Evolutionary conservation across 768 basidiomycete species (phyloP), one percentile per base, ranked within the genome.

Genomic region (Russula virescens): DNA sequence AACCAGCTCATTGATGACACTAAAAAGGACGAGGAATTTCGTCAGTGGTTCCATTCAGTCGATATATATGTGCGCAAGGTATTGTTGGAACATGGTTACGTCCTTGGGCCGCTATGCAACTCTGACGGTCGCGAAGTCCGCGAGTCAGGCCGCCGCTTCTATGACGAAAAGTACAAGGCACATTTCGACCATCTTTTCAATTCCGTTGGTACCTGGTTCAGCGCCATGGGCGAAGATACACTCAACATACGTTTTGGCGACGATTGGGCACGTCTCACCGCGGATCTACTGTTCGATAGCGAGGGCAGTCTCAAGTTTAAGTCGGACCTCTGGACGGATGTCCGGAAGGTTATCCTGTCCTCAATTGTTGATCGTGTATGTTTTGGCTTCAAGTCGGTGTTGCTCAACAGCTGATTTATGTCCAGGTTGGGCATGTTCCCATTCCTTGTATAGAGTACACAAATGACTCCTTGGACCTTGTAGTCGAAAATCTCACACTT

Each of bases 361-460:
- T 76, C 81, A 8, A 73, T 96, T 42, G 84, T 94, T 68, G 80
- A 88, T 42, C 80, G 88, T 76, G 86, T 94, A 66, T 57, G 80
- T 38, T 16, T 66, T 18, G 13, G 14, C 64, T 34, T n/a, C 21
- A 2, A 11, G 23, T 25, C 3, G 2, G 5, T 52, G 59, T 58
- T 40, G 10, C 40, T 46, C n/a, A 26, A 8, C 11, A 34, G 13
- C 7, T 49, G 23, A 51, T 28, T 26, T 19, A 6, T 54, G 31
- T 13, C 26, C 28, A 89, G 84, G 78, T 88, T 54, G 88, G 87
- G 21, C 88, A 91, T 69, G 71, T 95, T 58, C 94, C 94, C 8
- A 95, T 98, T 66, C 96, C 96, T 0, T 87, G 94, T 40, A 84
- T 94, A 71, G 95, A 97, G 74, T 98, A 97, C 76, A 88, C 89